phyloP scores from a whole-genome alignment of 257 asterid species.

The Rubia yunnanensis region DNA sequence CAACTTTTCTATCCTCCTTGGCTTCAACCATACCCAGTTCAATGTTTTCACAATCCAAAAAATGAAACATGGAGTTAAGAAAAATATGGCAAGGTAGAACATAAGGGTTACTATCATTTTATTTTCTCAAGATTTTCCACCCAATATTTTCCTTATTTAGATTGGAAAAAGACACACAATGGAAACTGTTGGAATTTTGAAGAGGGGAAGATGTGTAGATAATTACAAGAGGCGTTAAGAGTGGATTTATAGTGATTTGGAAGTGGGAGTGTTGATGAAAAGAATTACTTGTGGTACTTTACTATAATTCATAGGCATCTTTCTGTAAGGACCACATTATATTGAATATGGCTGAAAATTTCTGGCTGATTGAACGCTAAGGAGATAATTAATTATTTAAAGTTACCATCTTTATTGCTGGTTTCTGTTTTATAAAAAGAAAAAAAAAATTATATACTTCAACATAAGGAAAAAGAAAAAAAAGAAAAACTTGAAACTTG shows the following conservation, averaged over 20 bases:
- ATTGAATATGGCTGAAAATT: not conserved
- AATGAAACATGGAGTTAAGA: constrained; percentile 1
- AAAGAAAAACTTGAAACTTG: too few relatives aligned
- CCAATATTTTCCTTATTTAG: too few relatives aligned
- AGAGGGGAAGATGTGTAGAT: not conserved
- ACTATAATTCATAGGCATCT: not conserved
- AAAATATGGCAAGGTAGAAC: not conserved
- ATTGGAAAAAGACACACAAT: not conserved
- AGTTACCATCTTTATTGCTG: too few relatives aligned
- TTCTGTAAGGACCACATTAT: not conserved
- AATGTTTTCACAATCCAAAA: constrained; percentile 27
- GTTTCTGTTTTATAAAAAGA: too few relatives aligned
- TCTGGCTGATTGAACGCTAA: too few relatives aligned
- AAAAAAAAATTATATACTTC: too few relatives aligned
- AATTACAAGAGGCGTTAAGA: not conserved
- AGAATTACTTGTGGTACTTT: not conserved
- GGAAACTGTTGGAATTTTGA: not conserved
- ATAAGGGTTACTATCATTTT: not conserved
- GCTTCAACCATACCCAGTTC: constrained; percentile 46
- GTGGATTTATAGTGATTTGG: constrained; percentile 22
- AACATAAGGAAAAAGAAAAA: too few relatives aligned
- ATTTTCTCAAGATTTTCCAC: too few relatives aligned
- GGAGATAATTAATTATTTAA: too few relatives aligned
- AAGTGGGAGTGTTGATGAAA: not conserved
- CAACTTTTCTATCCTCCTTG: constrained; percentile 29